Percentiles rank a stretch among this genome's conserved stretches.
These are phyloP conservation scores for Helotiales sp. DNA, from an alignment of 2,329 filamentous ascomycete genomes.

Conservation along the genomic window DNA sequence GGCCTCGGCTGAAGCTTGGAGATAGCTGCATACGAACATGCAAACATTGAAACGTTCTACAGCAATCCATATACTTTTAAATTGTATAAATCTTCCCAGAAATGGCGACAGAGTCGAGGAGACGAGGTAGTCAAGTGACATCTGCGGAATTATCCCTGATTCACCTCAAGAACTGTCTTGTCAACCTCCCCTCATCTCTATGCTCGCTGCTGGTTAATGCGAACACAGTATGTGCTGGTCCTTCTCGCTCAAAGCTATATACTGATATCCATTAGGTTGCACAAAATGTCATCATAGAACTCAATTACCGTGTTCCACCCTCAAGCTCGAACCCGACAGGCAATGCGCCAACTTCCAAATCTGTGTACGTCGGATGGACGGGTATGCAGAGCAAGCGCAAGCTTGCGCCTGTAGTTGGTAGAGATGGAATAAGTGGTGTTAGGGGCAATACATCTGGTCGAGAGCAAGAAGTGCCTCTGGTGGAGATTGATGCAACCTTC, in stretches of 20 bases:
- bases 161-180: constrained; percentile 89
- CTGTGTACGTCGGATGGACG: constrained; percentile 91
- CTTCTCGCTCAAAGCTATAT: background rate
- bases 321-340: constrained; percentile 47
- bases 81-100: background rate
- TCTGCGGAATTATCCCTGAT: constrained; percentile 82
- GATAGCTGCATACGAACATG: too few species aligned
- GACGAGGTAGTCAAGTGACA: constrained; percentile 58
- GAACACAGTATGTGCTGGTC: constrained; percentile 70
- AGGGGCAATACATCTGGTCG: constrained; percentile 56
- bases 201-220: constrained; percentile 84
- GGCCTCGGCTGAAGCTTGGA: background rate
- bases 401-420: constrained; percentile 68
- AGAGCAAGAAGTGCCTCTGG: constrained; percentile 73
- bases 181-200: constrained; percentile 85
- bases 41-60: too few species aligned
- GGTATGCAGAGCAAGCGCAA: constrained; percentile 94
- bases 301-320: constrained; percentile 69
- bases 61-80: too few species aligned
- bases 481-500: constrained; percentile 87
- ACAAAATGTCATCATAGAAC: constrained; percentile 95
- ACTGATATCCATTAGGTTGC: constrained; percentile 59
- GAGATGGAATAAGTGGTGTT: constrained; percentile 67
- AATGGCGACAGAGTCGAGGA: constrained; percentile 28
- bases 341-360: constrained; percentile 56